Percentiles rank a stretch among this genome's conserved stretches.
Conservation (phyloP, 2,329 filamentous ascomycete genomes). For the Ophiostoma sp. region DNA sequence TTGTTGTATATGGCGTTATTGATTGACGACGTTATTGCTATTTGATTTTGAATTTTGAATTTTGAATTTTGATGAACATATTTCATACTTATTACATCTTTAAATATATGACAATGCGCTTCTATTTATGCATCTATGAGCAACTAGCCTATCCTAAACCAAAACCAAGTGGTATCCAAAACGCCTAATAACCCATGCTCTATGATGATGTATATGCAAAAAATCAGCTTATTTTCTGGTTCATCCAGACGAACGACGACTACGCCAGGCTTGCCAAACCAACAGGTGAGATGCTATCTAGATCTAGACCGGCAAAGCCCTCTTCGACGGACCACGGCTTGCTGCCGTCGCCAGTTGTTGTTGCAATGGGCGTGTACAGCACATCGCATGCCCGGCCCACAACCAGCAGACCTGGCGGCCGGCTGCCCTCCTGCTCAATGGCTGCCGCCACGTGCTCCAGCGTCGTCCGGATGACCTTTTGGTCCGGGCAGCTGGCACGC, state of each 20-base stretch:
- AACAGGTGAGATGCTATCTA: slow-evolving; percentile 14
- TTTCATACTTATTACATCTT: background rate
- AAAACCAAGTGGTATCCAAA: slow-evolving; percentile 16
- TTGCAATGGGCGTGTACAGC: slow-evolving; percentile 41
- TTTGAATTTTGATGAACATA: background rate
- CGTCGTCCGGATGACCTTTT: slow-evolving; percentile 87
- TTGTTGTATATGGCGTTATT: background rate
- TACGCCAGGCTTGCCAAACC: slow-evolving; percentile 20
- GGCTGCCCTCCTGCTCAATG: slow-evolving; percentile 83
- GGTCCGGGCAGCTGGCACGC: slow-evolving; percentile 89
- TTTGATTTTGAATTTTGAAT: background rate
- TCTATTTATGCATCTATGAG: background rate
- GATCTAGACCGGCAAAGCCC: slow-evolving; percentile 28
- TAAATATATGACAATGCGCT: background rate
- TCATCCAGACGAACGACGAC: background rate
- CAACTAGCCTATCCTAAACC: background rate
- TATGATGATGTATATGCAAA: background rate
- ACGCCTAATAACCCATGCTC: slow-evolving; percentile 18
- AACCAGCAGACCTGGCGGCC: slow-evolving; percentile 85
- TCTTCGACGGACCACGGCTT: slow-evolving; percentile 31
- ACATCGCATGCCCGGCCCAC: slow-evolving; percentile 83
- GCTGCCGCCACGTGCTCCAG: slow-evolving; percentile 76
- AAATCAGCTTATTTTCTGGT: background rate
- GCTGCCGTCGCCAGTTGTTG: background rate
- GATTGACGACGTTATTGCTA: slow-evolving; percentile 1